Evolutionary conservation across 108 stramenopile species (phyloP).

Genomic region (Cafeteria roenbergensis): DNA sequence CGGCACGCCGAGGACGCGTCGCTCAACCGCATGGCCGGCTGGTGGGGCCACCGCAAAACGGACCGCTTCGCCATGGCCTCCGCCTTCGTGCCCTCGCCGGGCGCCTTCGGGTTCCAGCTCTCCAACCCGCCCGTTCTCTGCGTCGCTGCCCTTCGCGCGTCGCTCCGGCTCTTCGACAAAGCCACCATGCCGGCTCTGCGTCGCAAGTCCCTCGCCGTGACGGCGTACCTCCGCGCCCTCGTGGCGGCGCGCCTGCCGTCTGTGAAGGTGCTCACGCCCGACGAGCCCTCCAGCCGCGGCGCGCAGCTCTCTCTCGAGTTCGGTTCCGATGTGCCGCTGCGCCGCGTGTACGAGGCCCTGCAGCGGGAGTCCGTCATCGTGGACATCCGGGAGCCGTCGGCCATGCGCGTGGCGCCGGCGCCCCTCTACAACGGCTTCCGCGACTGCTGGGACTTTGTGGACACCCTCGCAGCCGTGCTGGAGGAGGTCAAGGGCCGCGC

Average conservation of each 20-base stretch:
- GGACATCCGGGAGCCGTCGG: constrained; percentile 27
- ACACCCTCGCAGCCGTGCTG: too few relatives aligned
- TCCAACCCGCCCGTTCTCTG: constrained; percentile 28
- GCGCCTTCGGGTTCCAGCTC: constrained; percentile 31
- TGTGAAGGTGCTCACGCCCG: constrained; percentile 23
- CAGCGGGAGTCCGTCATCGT: constrained; percentile 13
- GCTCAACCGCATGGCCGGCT: constrained; percentile 19
- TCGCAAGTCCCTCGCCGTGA: constrained; percentile 21
- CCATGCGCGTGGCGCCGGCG: constrained; percentile 34
- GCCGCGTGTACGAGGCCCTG: constrained; percentile 1
- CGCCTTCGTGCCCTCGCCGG: constrained; percentile 19
- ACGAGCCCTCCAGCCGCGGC: constrained; percentile 10
- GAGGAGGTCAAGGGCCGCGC: too few relatives aligned
- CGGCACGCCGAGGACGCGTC: constrained; percentile 1
- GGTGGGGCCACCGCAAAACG: constrained; percentile 30
- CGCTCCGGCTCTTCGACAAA: constrained; percentile 19
- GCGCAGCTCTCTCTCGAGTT: constrained; percentile 31
- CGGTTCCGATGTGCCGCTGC: background rate
- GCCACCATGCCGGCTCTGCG: constrained; percentile 22
- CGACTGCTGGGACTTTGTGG: constrained; percentile 22
- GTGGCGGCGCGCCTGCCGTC: constrained; percentile 1
- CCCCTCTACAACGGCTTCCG: constrained; percentile 32
- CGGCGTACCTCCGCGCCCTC: constrained; percentile 30
- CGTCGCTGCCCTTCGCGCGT: constrained; percentile 17
- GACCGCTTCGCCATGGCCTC: constrained; percentile 26